A percentile compares a stretch with the other conserved stretches of the same genome.
Conservation (phyloP, 495 filamentous ascomycete genomes). For the Penicillium odoratum region DNA sequence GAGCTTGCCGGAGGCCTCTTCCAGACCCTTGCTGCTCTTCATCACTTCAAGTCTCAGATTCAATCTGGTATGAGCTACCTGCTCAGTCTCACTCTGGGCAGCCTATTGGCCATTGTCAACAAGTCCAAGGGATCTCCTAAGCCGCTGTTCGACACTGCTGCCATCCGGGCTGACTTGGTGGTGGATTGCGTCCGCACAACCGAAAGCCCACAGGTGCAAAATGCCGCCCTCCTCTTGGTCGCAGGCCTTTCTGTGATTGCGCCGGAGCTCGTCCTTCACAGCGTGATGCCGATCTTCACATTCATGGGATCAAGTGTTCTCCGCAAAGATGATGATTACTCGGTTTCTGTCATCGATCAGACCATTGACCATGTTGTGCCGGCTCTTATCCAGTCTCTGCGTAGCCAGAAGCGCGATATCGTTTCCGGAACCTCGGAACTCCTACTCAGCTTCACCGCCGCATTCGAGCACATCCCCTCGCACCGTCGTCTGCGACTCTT, state of each 20-base stretch:
- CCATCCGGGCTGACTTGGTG: conserved; percentile 80
- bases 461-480: conserved; percentile 89
- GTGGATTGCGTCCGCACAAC: conserved; percentile 90
- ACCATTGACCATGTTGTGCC: conserved; percentile 91
- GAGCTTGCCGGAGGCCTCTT: conserved; percentile 77
- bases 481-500: conserved; percentile 82
- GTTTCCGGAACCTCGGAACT: conserved; percentile 81
- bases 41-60: conserved; percentile 70
- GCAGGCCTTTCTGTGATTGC: conserved; percentile 77
- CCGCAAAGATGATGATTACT: conserved; percentile 90
- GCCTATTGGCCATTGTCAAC: conserved; percentile 76
- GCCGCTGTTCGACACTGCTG: conserved; percentile 67
- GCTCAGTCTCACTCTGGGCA: conserved; percentile 73
- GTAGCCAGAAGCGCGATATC: conserved; percentile 72
- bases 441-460: conserved; percentile 86
- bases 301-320: conserved; percentile 92
- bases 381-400: conserved; percentile 81
- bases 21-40: conserved; percentile 76
- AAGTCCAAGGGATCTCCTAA: conserved; percentile 60
- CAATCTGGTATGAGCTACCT: conserved; percentile 82
- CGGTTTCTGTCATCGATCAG: conserved; percentile 81
- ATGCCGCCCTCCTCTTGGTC: conserved; percentile 84
- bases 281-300: conserved; percentile 98
- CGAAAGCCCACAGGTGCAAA: conserved; percentile 85
- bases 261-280: conserved; percentile 87